Evolutionary conservation across 192 early-diverging fungal species (phyloP), one percentile per base, ranked within the genome.

Genomic region (Entophlyctis luteolus): DNA sequence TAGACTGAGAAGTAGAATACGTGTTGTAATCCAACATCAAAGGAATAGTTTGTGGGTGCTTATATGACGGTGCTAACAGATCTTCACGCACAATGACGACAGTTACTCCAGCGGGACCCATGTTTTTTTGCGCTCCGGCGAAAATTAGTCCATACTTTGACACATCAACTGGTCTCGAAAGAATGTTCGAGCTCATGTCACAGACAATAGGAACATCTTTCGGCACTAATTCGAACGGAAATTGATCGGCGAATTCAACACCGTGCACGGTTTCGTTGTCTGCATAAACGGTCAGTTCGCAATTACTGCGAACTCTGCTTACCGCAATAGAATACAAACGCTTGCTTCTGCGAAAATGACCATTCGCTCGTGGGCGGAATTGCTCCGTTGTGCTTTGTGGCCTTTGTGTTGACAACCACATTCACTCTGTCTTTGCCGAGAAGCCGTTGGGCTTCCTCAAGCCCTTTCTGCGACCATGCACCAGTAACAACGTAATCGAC

Each of bases 211-310:
- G 93, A 0, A 94, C 89, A 0, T 60, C 48, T 34, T 22, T 28
- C 23, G 77, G 77, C 27, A 81, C 29, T 22, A 29, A 25, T 25
- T 77, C 52, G 25, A 86, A 72, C 8, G 72, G 68, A 62, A 88
- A 86, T 73, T 93, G 89, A 33, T 94, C 86, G n/a, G 10, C 39
- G 66, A 91, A 89, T 76, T 98, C 93, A 33, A 98, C 89, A 23
- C 97, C 97, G 67, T 99, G 91, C 42, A 99, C 88, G 0, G 97
- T 99, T 76, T 99, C 97, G 75, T 99, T 99, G 73, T 94, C 58
- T 60, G 18, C 18, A 10, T 8, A 14, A 14, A 23, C 10, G 22
- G 36, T 56, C 4, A 12, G 55, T 8, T n/a, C n/a, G n/a, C n/a
- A n/a, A n/a, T n/a, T n/a, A n/a, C n/a, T n/a, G n/a, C n/a, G n/a